Base-by-base conservation (phyloP, 2,329 filamentous ascomycete genomes). In the Aspergillus chevalieri region DNA sequence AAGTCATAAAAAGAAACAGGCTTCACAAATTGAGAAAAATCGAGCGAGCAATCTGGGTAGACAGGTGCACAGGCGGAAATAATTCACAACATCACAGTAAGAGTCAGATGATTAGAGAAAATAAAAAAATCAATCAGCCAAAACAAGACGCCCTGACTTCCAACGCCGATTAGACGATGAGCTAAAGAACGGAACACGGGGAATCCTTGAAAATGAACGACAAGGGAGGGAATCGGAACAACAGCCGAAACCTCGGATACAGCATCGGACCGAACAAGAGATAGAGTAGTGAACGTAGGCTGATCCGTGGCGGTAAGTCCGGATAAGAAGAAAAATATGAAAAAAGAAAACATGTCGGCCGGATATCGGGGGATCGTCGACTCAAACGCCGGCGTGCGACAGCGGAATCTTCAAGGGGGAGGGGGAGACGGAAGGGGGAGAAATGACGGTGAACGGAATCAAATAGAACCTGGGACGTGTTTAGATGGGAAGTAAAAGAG, bases 111-210 rank as follows among this genome's bases (percentile, higher is more conserved):
- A 41, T 19, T 19, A 41, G 19, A 43, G 38, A 44, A 49, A 28
- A 34, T 21, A 47, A 50, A 55, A 55, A 46, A 49, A 59, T 60
- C 56, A 60, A 56, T 60, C 61, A 62, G 60, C 62, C 63, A 64
- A 67, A 65, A 66, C 55, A 64, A 58, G 63, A 66, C 62, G 64
- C 64, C 65, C 61, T 63, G 64, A 66, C 64, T 59, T 65, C 65
- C 65, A 68, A 68, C 65, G 64, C 65, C 65, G 57, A 62, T 57
- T 59, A 63, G 61, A 67, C 62, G 63, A 64, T 61, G 61, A 58
- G 57, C 60, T 54, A 55, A 58, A 56, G 52, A 57, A 63, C 59
- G 56, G 53, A 53, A 53, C 15, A 51, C 50, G 53, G 51, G 56
- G 52, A 55, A 52, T 47, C 51, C 48, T 41, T 51, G 44, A 50